These are phyloP conservation scores for Mycena alexandri DNA, from an alignment of 768 basidiomycete genomes.

Conservation along the genomic window DNA sequence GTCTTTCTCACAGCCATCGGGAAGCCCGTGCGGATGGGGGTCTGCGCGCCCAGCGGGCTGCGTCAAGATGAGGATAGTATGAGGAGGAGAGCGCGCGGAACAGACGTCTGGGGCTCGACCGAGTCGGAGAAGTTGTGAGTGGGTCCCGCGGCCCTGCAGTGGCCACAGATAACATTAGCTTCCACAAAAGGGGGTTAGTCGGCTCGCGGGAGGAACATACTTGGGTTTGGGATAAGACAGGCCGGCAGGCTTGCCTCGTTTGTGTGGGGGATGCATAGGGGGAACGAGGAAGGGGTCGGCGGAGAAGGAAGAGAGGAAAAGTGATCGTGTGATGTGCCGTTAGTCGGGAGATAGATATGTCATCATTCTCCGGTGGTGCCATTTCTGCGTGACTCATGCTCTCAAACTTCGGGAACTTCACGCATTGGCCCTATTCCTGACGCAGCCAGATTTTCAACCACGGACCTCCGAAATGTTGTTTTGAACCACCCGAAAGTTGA, in stretches of 20 bases:
- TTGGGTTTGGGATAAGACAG: neutral
- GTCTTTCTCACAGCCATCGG: neutral
- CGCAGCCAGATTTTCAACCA: too few relatives aligned
- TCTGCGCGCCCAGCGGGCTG: constrained; percentile 21
- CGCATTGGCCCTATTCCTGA: too few relatives aligned
- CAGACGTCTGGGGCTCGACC: constrained; percentile 24
- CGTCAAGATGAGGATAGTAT: constrained; percentile 1
- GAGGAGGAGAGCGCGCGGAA: constrained; percentile 2
- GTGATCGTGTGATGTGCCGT: too few relatives aligned
- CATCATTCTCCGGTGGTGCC: too few relatives aligned
- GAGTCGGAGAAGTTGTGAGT: constrained; percentile 23
- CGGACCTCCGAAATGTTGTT: too few relatives aligned
- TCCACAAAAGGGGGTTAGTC: neutral
- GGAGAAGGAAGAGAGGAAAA: too few relatives aligned
- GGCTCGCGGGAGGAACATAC: neutral
- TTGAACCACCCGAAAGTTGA: too few relatives aligned
- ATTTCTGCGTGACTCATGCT: too few relatives aligned
- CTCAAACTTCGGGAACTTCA: too few relatives aligned
- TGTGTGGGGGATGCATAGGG: neutral
- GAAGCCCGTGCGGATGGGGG: constrained; percentile 15
- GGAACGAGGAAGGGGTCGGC: neutral
- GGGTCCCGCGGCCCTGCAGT: constrained; percentile 11
- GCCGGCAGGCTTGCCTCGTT: neutral
- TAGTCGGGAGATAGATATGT: too few relatives aligned
- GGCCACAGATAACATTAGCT: neutral